Conservation (phyloP, 2,329 filamentous ascomycete species). For the Fusarium chlamydosporum region DNA sequence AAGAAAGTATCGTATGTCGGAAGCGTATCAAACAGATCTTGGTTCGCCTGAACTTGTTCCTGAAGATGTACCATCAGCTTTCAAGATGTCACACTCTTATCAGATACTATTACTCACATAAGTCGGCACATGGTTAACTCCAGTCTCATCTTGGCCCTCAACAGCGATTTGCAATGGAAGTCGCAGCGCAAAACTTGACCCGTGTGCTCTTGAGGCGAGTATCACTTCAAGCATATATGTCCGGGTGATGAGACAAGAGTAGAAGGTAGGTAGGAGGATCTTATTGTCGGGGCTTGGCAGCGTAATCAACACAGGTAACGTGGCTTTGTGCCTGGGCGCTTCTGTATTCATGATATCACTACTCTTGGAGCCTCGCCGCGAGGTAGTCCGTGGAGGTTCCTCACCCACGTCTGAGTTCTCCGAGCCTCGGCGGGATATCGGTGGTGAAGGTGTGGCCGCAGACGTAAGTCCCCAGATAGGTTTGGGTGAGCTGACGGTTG, state of each 20-base stretch:
- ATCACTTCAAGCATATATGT: constrained; percentile 25
- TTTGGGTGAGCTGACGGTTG: background rate
- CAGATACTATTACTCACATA: constrained; percentile 13
- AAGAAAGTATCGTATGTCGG: constrained; percentile 21
- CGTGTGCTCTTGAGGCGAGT: constrained; percentile 6
- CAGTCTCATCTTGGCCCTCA: background rate
- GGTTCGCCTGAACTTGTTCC: constrained; percentile 32
- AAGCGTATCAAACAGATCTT: constrained; percentile 24
- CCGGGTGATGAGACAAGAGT: constrained; percentile 40
- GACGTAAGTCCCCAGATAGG: constrained; percentile 8
- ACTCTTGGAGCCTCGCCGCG: constrained; percentile 2
- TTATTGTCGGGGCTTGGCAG: constrained; percentile 30
- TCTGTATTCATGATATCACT: constrained; percentile 17
- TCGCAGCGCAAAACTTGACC: constrained; percentile 14
- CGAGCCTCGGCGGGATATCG: constrained; percentile 21
- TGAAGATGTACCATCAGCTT: background rate
- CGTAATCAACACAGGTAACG: constrained; percentile 11
- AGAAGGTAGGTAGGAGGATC: constrained; percentile 36
- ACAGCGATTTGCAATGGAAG: constrained; percentile 35
- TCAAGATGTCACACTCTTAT: fast-evolving
- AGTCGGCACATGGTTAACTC: constrained; percentile 19
- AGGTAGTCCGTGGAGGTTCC: background rate
- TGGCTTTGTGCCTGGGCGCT: constrained; percentile 13
- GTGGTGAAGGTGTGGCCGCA: background rate
- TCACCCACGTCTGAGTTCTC: background rate